Percentiles rank a stretch among this genome's conserved stretches.
phyloP scores from a whole-genome alignment of 371 early-diverging fungal genomes.

The Lichtheimia hyalospora region DNA sequence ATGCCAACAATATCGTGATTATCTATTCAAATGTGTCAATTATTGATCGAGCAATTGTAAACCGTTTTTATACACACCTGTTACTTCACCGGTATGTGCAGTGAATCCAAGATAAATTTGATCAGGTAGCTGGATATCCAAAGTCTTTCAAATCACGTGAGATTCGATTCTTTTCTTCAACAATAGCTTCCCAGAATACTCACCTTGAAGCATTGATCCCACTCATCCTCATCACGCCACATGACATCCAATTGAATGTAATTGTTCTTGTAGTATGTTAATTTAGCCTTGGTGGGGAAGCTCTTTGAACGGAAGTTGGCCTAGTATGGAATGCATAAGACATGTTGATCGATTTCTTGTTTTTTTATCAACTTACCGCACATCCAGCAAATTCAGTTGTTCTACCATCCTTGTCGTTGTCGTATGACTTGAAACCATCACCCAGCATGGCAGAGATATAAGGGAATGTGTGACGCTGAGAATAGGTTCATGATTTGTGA shows the following conservation, averaged over 20 bases:
- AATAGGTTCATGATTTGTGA: neutral
- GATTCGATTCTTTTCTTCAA: neutral
- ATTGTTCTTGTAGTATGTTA: slow-evolving; percentile 76
- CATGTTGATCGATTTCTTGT: neutral
- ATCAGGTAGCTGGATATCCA: slow-evolving; percentile 75
- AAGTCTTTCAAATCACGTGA: slow-evolving; percentile 15
- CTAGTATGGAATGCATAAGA: slow-evolving; percentile 10
- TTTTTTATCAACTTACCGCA: slow-evolving; percentile 39
- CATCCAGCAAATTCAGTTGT: slow-evolving; percentile 67
- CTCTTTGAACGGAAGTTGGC: slow-evolving; percentile 76
- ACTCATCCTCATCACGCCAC: slow-evolving; percentile 66
- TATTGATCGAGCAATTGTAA: too few relatives aligned
- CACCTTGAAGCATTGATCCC: slow-evolving; percentile 80
- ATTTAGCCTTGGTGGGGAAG: slow-evolving; percentile 67
- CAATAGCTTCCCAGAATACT: neutral
- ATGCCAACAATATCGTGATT: slow-evolving; percentile 82
- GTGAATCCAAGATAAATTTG: slow-evolving; percentile 86
- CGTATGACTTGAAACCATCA: slow-evolving; percentile 85
- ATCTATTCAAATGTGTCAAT: slow-evolving; percentile 37
- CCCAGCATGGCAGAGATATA: slow-evolving; percentile 93
- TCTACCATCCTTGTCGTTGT: slow-evolving; percentile 82
- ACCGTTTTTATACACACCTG: slow-evolving; percentile 34
- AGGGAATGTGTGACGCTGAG: slow-evolving; percentile 70
- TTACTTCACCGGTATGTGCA: slow-evolving; percentile 89
- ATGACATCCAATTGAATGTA: slow-evolving; percentile 67